These are phyloP conservation scores for Toxicodendron radicans DNA, from an alignment of 345 rosid species.

Conservation along the genomic window DNA sequence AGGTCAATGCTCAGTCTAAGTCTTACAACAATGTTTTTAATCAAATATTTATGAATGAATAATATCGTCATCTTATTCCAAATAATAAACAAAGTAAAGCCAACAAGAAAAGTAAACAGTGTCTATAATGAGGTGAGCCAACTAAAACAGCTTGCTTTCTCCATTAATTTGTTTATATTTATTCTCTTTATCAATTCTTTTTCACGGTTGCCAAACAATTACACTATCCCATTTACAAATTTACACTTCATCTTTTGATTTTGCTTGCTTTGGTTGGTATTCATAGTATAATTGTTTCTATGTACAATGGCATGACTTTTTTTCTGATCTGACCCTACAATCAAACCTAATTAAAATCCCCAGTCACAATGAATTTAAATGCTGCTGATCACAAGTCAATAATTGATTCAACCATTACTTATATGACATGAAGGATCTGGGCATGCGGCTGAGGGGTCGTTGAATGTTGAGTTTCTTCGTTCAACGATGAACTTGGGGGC, in stretches of 20 bases:
- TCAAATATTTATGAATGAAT: too few relatives aligned
- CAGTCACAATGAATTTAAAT: neutral
- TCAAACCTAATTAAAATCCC: neutral
- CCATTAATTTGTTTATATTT: neutral
- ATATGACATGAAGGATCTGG: constrained; percentile 35
- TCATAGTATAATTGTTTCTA: constrained; percentile 13
- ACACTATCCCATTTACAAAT: neutral
- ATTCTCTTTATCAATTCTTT: neutral
- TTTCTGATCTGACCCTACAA: constrained; percentile 8
- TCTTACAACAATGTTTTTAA: too few relatives aligned
- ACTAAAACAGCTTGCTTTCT: neutral
- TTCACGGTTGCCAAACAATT: neutral
- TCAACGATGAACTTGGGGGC: constrained; percentile 41
- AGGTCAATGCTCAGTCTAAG: too few relatives aligned
- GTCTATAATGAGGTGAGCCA: too few relatives aligned
- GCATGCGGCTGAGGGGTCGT: constrained; percentile 28
- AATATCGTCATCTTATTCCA: too few relatives aligned
- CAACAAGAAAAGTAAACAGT: too few relatives aligned
- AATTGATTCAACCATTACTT: neutral
- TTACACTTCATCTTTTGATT: neutral
- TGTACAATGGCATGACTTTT: constrained; percentile 8
- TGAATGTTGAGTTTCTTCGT: constrained; percentile 56
- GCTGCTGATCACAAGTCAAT: constrained; percentile 6
- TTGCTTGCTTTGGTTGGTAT: constrained; percentile 6
- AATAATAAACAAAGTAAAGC: too few relatives aligned